Conservation (phyloP, 164 flowering plant genomes). For the Dillenia turbinata region DNA sequence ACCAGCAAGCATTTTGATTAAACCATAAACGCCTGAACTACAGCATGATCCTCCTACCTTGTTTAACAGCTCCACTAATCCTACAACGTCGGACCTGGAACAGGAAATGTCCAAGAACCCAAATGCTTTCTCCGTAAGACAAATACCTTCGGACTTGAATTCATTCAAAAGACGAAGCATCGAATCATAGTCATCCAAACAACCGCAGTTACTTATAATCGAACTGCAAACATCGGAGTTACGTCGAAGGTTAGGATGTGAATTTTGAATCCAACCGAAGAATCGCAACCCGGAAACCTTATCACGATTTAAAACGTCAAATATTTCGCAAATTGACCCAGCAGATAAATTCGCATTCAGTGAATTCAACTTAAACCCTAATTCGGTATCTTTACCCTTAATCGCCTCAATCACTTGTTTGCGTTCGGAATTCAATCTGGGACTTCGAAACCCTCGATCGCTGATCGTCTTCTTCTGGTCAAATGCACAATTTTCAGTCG, state of each 20-base stretch:
- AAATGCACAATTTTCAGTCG: conserved; percentile 2
- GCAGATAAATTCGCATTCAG: conserved; percentile 19
- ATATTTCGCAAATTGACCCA: conserved; percentile 20
- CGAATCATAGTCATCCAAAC: conserved; percentile 33
- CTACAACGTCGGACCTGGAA: conserved; percentile 17
- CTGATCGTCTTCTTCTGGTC: background rate
- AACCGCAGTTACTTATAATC: conserved; percentile 46
- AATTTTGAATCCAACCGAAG: conserved; percentile 39
- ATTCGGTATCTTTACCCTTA: conserved; percentile 20
- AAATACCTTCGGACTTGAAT: conserved; percentile 24
- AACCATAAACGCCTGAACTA: conserved; percentile 35
- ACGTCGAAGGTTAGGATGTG: conserved; percentile 5
- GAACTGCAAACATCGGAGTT: conserved; percentile 42
- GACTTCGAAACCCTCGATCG: too few relatives aligned
- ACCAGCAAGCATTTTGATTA: conserved; percentile 49
- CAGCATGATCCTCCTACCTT: conserved; percentile 48
- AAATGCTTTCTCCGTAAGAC: conserved; percentile 48
- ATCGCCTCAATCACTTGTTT: conserved; percentile 29
- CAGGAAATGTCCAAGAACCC: conserved; percentile 24
- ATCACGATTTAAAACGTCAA: conserved; percentile 29
- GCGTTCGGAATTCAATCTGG: too few relatives aligned
- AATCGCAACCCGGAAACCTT: conserved; percentile 48
- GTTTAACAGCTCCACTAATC: conserved; percentile 30
- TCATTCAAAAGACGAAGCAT: conserved; percentile 37
- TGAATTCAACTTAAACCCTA: conserved; percentile 30